These are phyloP conservation scores for Coemansia sp. DNA, from an alignment of 192 early-diverging fungal species.

Conservation along the genomic window DNA sequence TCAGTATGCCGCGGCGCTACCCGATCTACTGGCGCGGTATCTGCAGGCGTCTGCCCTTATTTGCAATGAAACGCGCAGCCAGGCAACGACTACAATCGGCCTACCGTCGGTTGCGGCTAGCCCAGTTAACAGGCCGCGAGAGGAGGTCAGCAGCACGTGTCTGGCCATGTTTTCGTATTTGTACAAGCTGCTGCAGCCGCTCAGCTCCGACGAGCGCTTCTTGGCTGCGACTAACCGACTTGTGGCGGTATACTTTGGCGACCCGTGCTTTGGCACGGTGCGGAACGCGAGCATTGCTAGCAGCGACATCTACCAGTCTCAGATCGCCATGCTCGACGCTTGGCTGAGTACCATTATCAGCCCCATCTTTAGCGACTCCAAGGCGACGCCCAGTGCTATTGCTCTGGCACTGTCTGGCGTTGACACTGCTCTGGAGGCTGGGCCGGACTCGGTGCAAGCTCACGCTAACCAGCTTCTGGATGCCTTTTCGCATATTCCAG, in stretches of 20 bases:
- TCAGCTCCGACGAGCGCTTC: conserved; percentile 7
- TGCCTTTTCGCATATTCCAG: conserved; percentile 19
- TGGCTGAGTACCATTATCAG: conserved; percentile 26
- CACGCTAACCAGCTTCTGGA: conserved; percentile 18
- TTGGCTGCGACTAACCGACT: conserved; percentile 30
- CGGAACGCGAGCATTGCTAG: conserved; percentile 9
- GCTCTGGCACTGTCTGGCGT: conserved; percentile 21
- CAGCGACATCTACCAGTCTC: conserved; percentile 19
- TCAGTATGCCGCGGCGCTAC: conserved; percentile 27
- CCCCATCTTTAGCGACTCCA: conserved; percentile 10
- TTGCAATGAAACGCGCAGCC: conserved; percentile 34
- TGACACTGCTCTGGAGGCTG: conserved; percentile 34
- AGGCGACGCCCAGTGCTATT: conserved; percentile 3
- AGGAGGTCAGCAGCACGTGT: conserved; percentile 22
- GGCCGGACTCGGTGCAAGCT: conserved; percentile 26
- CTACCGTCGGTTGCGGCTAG: conserved; percentile 33
- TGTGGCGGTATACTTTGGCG: conserved; percentile 31
- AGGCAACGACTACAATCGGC: conserved; percentile 30
- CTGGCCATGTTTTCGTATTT: conserved; percentile 37
- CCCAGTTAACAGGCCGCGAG: conserved; percentile 15
- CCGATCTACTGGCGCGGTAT: conserved; percentile 30
- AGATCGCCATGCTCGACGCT: conserved; percentile 15
- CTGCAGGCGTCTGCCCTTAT: conserved; percentile 36
- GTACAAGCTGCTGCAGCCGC: conserved; percentile 15
- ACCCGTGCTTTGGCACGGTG: conserved; percentile 34